These are phyloP conservation scores for Flaveria linearis DNA, from an alignment of 129 eudicot species.

Conservation along the genomic window DNA sequence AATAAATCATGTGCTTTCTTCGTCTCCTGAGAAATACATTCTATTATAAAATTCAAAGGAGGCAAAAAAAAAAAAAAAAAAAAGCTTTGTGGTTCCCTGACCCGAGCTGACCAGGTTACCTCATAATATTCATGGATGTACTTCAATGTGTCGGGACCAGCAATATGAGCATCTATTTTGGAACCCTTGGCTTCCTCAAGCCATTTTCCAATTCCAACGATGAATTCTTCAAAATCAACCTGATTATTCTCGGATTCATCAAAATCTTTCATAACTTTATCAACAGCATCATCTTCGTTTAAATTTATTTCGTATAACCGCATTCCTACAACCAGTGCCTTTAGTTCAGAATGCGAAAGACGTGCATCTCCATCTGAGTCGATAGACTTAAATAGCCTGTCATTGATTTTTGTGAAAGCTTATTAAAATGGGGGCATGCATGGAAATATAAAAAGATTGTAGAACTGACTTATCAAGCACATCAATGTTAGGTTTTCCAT, in stretches of 20 bases:
- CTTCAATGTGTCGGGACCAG: conserved; percentile 52
- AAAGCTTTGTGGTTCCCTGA: background rate
- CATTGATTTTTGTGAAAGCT: conserved; percentile 5
- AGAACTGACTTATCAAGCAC: conserved; percentile 51
- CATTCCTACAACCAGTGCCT: conserved; percentile 68
- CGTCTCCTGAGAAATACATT: conserved; percentile 48
- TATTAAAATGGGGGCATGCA: background rate
- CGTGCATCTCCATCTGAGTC: conserved; percentile 43
- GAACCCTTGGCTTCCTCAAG: conserved; percentile 53
- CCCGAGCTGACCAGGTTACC: conserved; percentile 32
- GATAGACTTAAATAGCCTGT: conserved; percentile 60
- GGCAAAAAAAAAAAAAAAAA: background rate
- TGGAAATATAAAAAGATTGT: background rate
- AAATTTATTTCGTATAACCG: conserved; percentile 59
- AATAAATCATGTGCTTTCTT: conserved; percentile 55
- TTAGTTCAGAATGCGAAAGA: conserved; percentile 59
- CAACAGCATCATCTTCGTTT: conserved; percentile 58
- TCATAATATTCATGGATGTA: conserved; percentile 53
- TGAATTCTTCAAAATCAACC: conserved; percentile 46
- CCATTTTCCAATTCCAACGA: conserved; percentile 55
- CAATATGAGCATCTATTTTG: conserved; percentile 25
- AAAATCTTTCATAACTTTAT: conserved; percentile 61
- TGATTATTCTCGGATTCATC: conserved; percentile 45
- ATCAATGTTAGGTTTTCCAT: conserved; percentile 54
- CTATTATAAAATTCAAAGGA: too few relatives aligned